Base-by-base conservation (phyloP, 352 stramenopile species). In the Peronosclerospora sorghi region DNA sequence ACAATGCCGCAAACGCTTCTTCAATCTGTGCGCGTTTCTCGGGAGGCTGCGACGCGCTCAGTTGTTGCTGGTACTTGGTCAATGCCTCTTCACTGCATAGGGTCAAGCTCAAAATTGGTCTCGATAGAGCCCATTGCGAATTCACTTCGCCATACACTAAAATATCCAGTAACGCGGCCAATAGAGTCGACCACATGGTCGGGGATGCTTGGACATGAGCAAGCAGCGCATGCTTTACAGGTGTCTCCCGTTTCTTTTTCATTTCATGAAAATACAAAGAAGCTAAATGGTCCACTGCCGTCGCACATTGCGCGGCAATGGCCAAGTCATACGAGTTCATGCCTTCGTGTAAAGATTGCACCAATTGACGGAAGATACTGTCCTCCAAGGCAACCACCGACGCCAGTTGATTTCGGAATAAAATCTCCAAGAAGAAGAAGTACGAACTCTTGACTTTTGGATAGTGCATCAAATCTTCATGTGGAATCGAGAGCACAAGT, bases 381-480 rank as follows among this genome's bases (percentile, higher is more conserved):
- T 86, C 88, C 34, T 97, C 88, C 13, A 98, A 65, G 8, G 76
- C 73, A 28, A 98, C 86, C 0, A 97, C 81, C 0, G 86, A 96
- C 41, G 89, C 85, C 43, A 97, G 85, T 62, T 99, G 96, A 68
- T 97, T 98, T 32, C 93, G 85, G 68, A 98, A 98, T 7, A 99
- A 68, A 44, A 98, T 97, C 65, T 98, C 95, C 35, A 98, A 63
- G 54, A 98, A 98, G 60, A 88, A 90, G 51, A 97, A 99, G 60
- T 98, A 98, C 7, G 94, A 90, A 55, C 96, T 97, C 64, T 95
- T 97, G 36, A 99, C 74, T 67, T 98, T 98, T 8, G 95, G 94
- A 70, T 97, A 98, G 23, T 79, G 80, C 69, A 97, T 95, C 41
- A 98, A 66, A 57, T 98, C 94, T 39, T 97, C 87, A 35, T 98